A percentile compares a stretch with the other conserved stretches of the same genome.
Conservation (phyloP, 2,329 filamentous ascomycete species). For the Parastagonospora nodorum region DNA sequence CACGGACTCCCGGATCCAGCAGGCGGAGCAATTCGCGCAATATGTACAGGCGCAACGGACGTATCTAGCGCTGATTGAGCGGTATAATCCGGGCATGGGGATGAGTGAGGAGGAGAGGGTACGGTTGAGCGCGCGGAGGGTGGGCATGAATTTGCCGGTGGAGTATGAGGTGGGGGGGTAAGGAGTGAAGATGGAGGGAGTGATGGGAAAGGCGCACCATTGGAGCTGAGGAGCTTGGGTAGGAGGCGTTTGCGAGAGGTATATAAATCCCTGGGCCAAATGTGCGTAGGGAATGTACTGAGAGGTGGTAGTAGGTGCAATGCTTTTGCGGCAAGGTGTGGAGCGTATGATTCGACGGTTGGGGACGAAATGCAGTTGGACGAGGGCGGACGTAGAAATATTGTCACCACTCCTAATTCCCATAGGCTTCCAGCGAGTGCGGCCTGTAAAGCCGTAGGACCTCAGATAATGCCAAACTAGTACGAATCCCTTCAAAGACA, state of each 20-base stretch:
- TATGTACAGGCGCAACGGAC: conserved; percentile 86
- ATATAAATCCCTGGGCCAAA: neutral
- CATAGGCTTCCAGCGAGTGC: too few relatives aligned
- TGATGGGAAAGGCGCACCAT: neutral
- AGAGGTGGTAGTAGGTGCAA: too few relatives aligned
- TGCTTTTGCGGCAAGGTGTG: too few relatives aligned
- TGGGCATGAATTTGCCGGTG: conserved; percentile 85
- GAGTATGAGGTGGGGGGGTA: conserved; percentile 53
- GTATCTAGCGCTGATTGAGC: conserved; percentile 80
- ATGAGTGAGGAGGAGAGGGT: conserved; percentile 86
- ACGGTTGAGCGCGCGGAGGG: conserved; percentile 79
- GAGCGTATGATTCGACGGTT: too few relatives aligned
- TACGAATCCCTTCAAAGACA: too few relatives aligned
- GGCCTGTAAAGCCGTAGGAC: too few relatives aligned
- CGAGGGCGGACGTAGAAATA: too few relatives aligned
- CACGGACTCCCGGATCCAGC: conserved; percentile 35
- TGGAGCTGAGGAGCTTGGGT: neutral
- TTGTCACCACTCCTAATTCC: too few relatives aligned
- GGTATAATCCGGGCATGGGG: conserved; percentile 91
- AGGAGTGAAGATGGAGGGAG: neutral
- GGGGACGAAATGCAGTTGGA: too few relatives aligned
- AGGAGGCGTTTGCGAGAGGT: neutral
- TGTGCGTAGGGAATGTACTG: too few relatives aligned
- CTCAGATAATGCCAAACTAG: too few relatives aligned
- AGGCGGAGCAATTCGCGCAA: conserved; percentile 77